phyloP scores from a whole-genome alignment of 805 yeast species.

The Candida peoriensis region DNA sequence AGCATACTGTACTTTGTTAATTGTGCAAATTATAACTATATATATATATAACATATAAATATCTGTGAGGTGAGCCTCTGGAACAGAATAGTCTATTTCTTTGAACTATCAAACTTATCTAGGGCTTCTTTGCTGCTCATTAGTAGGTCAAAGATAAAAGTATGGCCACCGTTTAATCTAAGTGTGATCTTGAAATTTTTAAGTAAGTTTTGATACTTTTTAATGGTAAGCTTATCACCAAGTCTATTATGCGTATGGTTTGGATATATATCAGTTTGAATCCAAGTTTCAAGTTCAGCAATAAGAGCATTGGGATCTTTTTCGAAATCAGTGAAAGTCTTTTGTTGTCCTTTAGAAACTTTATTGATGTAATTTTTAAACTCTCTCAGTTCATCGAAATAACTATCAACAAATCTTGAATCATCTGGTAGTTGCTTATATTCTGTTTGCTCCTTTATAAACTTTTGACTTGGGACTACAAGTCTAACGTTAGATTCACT shows the following conservation, averaged over 20 bases:
- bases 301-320: constrained; percentile 35
- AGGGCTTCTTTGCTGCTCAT: constrained; percentile 12
- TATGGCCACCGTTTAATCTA: constrained; percentile 51
- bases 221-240: constrained; percentile 17
- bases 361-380: constrained; percentile 28
- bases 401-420: constrained; percentile 45
- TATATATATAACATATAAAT: too few species aligned
- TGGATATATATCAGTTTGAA: constrained; percentile 28
- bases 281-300: constrained; percentile 33
- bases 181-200: constrained; percentile 39
- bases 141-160: constrained; percentile 53
- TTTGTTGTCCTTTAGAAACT: constrained; percentile 18
- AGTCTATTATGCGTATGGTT: constrained; percentile 8
- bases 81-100: too few species aligned
- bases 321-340: constrained; percentile 34
- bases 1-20: too few species aligned
- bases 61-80: too few species aligned
- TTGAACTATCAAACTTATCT: constrained; percentile 11
- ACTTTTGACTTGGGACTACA: constrained; percentile 14
- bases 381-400: constrained; percentile 35
- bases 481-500: constrained; percentile 10
- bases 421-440: constrained; percentile 51
- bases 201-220: constrained; percentile 32
- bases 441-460: constrained; percentile 23
- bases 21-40: too few species aligned